Evolutionary conservation across 1,139 yeast species (phyloP).

Genomic region (Pichia sp.): DNA sequence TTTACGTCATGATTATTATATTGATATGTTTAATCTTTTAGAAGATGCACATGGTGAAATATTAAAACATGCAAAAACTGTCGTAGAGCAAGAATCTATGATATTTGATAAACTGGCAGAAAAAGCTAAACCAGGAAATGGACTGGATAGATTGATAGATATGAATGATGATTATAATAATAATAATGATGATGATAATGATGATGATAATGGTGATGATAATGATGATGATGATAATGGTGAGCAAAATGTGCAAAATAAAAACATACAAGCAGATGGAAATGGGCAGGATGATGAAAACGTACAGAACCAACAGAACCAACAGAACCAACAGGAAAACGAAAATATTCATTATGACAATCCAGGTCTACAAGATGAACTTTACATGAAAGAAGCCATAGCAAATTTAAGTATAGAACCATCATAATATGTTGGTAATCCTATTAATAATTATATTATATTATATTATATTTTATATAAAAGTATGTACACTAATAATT

Average conservation of each 20-base stretch:
- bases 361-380: background rate
- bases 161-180: constrained; percentile 34
- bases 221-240: too few species aligned
- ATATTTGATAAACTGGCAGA: constrained; percentile 75
- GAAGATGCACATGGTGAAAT: constrained; percentile 53
- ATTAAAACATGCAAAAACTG: constrained; percentile 51
- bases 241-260: too few species aligned
- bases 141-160: constrained; percentile 68
- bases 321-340: too few species aligned
- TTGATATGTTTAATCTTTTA: constrained; percentile 51
- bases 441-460: too few species aligned
- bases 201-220: constrained; percentile 4
- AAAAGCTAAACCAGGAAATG: constrained; percentile 87
- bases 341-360: too few species aligned
- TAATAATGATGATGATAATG: constrained; percentile 5
- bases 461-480: too few species aligned
- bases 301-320: too few species aligned
- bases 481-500: too few species aligned
- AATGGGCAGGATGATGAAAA: background rate
- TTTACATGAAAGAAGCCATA: background rate
- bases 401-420: too few species aligned
- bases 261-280: too few species aligned
- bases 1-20: constrained; percentile 68
- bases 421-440: too few species aligned
- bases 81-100: constrained; percentile 74